Evolutionary conservation across 148 eudicot genomes (phyloP).

Genomic region (Limonium bicolor): DNA sequence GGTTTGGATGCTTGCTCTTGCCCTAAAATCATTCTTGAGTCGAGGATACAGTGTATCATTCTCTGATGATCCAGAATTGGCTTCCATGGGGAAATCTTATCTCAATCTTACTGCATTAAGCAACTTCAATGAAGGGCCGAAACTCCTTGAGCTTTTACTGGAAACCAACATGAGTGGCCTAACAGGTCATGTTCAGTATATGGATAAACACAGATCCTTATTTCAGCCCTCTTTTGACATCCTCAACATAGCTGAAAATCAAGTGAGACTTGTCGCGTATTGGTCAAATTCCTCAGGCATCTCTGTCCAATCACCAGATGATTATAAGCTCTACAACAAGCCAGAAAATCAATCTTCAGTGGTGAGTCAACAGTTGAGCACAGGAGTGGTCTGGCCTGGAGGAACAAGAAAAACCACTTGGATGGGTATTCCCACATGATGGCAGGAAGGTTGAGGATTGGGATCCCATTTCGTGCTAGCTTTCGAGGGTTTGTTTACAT

Average conservation of each 20-base stretch:
- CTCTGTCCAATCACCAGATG: conserved; percentile 19
- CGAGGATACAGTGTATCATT: conserved; percentile 20
- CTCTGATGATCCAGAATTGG: conserved; percentile 13
- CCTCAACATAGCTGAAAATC: conserved; percentile 21
- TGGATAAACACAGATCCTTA: conserved; percentile 11
- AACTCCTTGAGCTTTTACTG: conserved; percentile 14
- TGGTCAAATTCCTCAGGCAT: conserved; percentile 30
- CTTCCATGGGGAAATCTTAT: conserved; percentile 8
- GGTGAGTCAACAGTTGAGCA: conserved; percentile 4
- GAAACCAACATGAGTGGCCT: conserved; percentile 18
- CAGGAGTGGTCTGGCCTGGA: conserved; percentile 35
- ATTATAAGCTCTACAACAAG: conserved; percentile 12
- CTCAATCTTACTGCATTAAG: conserved; percentile 23
- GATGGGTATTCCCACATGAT: conserved; percentile 29
- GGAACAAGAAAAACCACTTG: conserved; percentile 24
- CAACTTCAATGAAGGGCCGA: conserved; percentile 23
- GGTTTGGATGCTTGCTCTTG: conserved; percentile 31
- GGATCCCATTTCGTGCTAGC: conserved; percentile 30
- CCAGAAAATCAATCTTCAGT: conserved; percentile 11
- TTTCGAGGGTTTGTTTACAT: conserved; percentile 22
- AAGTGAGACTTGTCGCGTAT: conserved; percentile 15
- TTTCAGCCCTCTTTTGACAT: conserved; percentile 24
- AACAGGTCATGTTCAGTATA: conserved; percentile 16
- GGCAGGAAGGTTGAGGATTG: conserved; percentile 25
- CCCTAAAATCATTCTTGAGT: conserved; percentile 21